Evolutionary conservation across 495 filamentous ascomycete species (phyloP), one percentile per base, ranked within the genome.

Genomic region (Darksidea phi): DNA sequence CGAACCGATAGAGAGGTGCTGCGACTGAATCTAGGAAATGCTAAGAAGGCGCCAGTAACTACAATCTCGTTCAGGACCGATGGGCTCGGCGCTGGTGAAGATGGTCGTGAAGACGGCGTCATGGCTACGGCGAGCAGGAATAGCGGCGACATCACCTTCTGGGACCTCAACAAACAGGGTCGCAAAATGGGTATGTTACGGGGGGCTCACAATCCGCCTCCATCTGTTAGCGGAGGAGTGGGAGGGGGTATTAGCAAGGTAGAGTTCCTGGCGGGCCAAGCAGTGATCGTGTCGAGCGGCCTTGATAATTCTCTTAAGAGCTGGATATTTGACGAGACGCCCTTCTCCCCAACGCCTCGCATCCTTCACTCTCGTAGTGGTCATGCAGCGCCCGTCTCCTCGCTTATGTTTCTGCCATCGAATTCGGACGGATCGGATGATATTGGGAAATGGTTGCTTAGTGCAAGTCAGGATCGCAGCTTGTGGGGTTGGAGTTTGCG

Each of bases 401-500:
- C 81, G 32, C 76, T 99, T 17, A 78, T 84, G 41, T 97, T 97
- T 72, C 71, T 96, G 48, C 93, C 95, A 6, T 78, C 88, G 1
- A 84, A 90, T 48, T 90, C 93, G 4, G 92, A 96, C 67, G 91
- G 90, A 7, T 83, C 90, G n/a, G 91, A 95, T 67, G 85, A 83
- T 49, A 82, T 81, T 34, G 91, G 91, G 1, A 97, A 99, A 74
- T 99, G 95, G 92, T 77, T 99, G 24, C 79, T 99, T 47, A 96
- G 90, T 68, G 89, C 87, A 53, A 90, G 89, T 49, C 80, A 84
- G 68, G 94, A 97, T 71, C 80, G 89, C 59, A 95, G 89, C 74
- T 77, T 97, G 12, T 96, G 95, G 92, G 92, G 88, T 15, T 93
- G 94, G 81, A 97, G 92, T 79, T 74, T 97, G 62, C 87, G 95